These are phyloP conservation scores for Diutina mesorugosa DNA, from an alignment of 1,139 yeast species.

Conservation along the genomic window DNA sequence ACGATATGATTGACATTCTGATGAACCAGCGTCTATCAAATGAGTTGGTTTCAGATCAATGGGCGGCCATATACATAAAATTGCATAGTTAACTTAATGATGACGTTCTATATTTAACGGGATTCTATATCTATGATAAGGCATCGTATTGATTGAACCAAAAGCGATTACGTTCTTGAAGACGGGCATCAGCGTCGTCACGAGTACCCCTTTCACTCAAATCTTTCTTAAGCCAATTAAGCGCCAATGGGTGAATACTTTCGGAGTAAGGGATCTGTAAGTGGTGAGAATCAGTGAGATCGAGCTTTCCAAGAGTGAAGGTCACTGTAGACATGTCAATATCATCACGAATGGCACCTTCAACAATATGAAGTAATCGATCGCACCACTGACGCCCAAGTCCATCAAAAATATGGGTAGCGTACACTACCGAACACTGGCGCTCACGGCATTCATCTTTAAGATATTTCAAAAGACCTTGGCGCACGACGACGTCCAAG, in stretches of 20 bases:
- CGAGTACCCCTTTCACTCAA: constrained; percentile 39
- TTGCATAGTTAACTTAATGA: background rate
- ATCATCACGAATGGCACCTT: constrained; percentile 37
- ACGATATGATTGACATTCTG: background rate
- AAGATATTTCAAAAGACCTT: constrained; percentile 56
- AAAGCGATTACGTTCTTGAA: background rate
- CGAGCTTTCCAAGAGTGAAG: constrained; percentile 12
- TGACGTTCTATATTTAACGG: background rate
- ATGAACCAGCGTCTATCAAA: background rate
- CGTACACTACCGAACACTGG: constrained; percentile 67
- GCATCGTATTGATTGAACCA: background rate
- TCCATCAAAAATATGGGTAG: constrained; percentile 96
- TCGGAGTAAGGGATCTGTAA: constrained; percentile 30
- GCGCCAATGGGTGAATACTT: constrained; percentile 59
- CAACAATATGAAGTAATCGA: constrained; percentile 62
- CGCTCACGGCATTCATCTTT: constrained; percentile 56
- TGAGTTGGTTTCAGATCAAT: background rate
- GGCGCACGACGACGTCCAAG: constrained; percentile 82
- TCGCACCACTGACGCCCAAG: constrained; percentile 78
- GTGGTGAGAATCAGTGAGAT: constrained; percentile 7
- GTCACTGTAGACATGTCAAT: constrained; percentile 14
- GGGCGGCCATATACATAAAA: background rate
- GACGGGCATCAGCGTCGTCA: constrained; percentile 19
- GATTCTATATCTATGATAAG: constrained; percentile 22
- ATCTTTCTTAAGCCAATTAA: constrained; percentile 50